These are phyloP conservation scores for Chaetomium fimeti DNA, from an alignment of 495 filamentous ascomycete species.

Conservation along the genomic window DNA sequence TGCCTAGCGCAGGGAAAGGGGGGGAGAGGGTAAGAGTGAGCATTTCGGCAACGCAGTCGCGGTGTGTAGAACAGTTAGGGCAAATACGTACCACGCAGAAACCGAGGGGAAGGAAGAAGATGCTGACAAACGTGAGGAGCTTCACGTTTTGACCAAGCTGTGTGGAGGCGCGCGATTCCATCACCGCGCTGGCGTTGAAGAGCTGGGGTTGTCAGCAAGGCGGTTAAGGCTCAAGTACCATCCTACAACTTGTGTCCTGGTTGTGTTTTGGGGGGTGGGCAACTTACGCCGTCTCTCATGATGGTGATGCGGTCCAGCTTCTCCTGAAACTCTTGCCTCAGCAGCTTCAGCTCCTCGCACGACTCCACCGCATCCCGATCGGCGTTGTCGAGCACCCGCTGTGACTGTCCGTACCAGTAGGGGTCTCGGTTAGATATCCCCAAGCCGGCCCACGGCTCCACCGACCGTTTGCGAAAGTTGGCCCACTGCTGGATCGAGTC, in stretches of 20 bases:
- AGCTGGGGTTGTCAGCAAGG: constrained; percentile 11
- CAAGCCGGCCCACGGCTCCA: neutral
- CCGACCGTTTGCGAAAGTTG: neutral
- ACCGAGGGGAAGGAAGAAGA: constrained; percentile 39
- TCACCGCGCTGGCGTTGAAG: constrained; percentile 30
- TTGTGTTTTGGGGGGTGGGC: too few relatives aligned
- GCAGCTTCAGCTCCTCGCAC: neutral
- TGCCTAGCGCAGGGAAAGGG: constrained; percentile 4
- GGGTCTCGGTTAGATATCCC: neutral
- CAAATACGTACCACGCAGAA: constrained; percentile 29
- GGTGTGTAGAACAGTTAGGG: neutral
- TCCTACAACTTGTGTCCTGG: too few relatives aligned
- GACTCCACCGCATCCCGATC: neutral
- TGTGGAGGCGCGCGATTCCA: constrained; percentile 40
- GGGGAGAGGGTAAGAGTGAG: neutral
- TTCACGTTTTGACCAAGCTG: constrained; percentile 40
- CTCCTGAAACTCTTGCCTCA: constrained; percentile 8
- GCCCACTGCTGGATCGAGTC: constrained; percentile 18
- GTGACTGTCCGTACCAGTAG: neutral
- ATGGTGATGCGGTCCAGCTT: constrained; percentile 18
- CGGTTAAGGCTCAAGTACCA: too few relatives aligned
- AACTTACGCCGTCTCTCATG: constrained; percentile 17
- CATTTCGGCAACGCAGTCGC: neutral
- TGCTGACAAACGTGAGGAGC: constrained; percentile 41
- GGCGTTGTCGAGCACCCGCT: neutral